phyloP scores from a whole-genome alignment of 1,284 basidiomycete species.

The Pseudozyma sp. region DNA sequence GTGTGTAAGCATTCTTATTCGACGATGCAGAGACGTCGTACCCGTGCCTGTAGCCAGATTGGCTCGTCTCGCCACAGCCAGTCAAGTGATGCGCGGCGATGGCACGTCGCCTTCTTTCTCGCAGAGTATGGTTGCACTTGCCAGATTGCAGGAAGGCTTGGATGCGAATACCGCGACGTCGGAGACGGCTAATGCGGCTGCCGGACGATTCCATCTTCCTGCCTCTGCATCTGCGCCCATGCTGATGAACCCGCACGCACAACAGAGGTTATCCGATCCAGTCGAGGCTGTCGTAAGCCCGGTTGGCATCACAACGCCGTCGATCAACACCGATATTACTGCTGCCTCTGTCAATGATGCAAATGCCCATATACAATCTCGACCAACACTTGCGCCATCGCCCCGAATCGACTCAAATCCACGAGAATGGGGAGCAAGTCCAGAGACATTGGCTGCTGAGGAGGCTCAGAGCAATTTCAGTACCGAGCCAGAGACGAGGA shows the following conservation, averaged over 20 bases:
- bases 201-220: conserved; percentile 5
- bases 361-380: not conserved
- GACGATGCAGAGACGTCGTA: conserved; percentile 64
- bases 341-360: not conserved
- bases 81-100: conserved; percentile 23
- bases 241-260: conserved; percentile 1
- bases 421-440: conserved; percentile 3
- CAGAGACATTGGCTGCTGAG: not conserved
- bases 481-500: conserved; percentile 10
- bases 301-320: not conserved
- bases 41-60: conserved; percentile 65
- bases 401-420: conserved; percentile 30
- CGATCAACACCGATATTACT: not conserved
- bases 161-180: not conserved
- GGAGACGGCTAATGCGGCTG: not conserved
- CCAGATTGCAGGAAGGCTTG: conserved; percentile 10
- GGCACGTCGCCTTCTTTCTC: conserved; percentile 21
- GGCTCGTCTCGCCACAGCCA: conserved; percentile 48
- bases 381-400: conserved; percentile 26
- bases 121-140: conserved; percentile 32
- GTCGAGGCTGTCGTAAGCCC: not conserved
- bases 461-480: not conserved
- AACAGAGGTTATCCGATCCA: not conserved
- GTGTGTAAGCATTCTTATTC: conserved; percentile 51
- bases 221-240: conserved; percentile 23